Evolutionary conservation across 2,329 filamentous ascomycete genomes (phyloP), one percentile per base, ranked within the genome.

Genomic region (Emmonsiellopsis sp.): DNA sequence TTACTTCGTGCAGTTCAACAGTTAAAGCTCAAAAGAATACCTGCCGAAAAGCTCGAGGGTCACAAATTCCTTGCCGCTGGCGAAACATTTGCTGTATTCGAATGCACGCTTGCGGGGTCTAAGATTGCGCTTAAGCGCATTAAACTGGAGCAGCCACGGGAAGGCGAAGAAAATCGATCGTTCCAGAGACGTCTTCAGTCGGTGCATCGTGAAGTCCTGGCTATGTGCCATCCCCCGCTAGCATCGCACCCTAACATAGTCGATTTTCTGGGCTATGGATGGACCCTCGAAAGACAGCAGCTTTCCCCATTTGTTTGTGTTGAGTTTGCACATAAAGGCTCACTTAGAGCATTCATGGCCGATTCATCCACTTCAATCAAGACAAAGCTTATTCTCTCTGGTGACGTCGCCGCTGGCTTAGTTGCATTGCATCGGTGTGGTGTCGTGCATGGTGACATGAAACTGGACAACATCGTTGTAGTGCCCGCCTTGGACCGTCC

Each of bases 371-470:
- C 53, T 15, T 10, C 50, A 5, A 56, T 56, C 2, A 32, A 49
- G 15, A 51, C 41, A 4, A 60, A 59, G 41, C 44, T 57, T 34
- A 54, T 52, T 32, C 50, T 66, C 10, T 59, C 61, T 48, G 53
- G 64, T 7, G 63, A 65, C 45, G 56, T 66, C 40, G 63, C 59
- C 13, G 51, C 58, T 11, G 64, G 63, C 5, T 44, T 66, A 5
- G 57, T 64, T 45, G 58, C 57, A 10, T 55, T 66, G 3, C 63
- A 66, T 54, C 57, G 59, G 20, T 65, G 62, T 51, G 62, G 62
- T 31, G 64, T 66, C 40, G 56, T 64, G 2, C 64, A 66, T 54
- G 64, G 64, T 3, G 64, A 66, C 46, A 53, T 66, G 35, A 66
- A 66, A 53, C 55, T 59, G 20, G 64, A 65, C 50, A 66, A 66